Conservation (phyloP, 352 stramenopile species). For the Pilasporangium apinafurcum region DNA sequence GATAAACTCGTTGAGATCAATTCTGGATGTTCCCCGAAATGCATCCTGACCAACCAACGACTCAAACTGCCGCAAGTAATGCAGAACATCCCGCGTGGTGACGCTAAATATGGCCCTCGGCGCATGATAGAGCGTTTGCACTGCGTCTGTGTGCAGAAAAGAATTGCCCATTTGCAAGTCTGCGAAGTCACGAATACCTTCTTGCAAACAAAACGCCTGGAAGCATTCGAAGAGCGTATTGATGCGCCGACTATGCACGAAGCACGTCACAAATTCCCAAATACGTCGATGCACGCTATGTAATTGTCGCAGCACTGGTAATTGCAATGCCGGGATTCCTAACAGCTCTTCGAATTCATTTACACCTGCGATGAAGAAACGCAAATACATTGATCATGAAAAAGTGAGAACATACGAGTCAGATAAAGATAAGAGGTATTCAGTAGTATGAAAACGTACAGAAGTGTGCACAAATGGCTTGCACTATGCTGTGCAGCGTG, state of each 20-base stretch:
- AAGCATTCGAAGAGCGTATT: slow-evolving; percentile 77
- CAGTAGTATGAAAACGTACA: slow-evolving; percentile 34
- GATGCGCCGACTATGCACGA: slow-evolving; percentile 59
- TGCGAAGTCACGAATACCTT: slow-evolving; percentile 53
- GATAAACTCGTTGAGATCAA: slow-evolving; percentile 67
- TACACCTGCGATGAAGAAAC: slow-evolving; percentile 17
- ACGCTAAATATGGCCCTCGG: slow-evolving; percentile 38
- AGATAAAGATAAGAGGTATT: not conserved
- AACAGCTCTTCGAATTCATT: slow-evolving; percentile 50
- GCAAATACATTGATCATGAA: slow-evolving; percentile 2
- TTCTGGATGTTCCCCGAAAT: slow-evolving; percentile 44
- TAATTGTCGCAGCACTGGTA: slow-evolving; percentile 45
- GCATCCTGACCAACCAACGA: slow-evolving; percentile 52
- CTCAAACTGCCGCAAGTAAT: slow-evolving; percentile 60
- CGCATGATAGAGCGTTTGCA: slow-evolving; percentile 58
- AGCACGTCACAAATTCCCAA: slow-evolving; percentile 79
- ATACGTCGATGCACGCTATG: slow-evolving; percentile 65
- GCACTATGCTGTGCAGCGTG: slow-evolving; percentile 30
- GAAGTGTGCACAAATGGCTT: slow-evolving; percentile 61
- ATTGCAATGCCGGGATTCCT: slow-evolving; percentile 27
- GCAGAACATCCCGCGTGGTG: slow-evolving; percentile 65
- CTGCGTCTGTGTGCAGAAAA: slow-evolving; percentile 73
- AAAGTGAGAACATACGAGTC: not conserved
- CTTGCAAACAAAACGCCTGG: slow-evolving; percentile 51
- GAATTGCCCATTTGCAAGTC: slow-evolving; percentile 77